A percentile compares a stretch with the other conserved stretches of the same genome.
Conservation (phyloP, 2,329 filamentous ascomycete species). For the Cladosporium sp. region DNA sequence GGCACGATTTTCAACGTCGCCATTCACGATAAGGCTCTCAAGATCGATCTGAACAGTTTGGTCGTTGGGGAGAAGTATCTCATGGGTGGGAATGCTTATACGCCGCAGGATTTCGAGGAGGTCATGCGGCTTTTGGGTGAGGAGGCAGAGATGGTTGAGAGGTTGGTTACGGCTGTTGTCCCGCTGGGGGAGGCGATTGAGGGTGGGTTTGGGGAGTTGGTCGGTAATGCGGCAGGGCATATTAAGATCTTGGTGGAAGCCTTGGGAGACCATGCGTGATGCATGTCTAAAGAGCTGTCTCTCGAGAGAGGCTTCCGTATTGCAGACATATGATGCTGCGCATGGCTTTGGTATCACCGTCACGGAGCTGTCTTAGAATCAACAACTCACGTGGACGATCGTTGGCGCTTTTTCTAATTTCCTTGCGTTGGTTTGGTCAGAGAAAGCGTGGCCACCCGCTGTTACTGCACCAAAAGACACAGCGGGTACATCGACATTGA, state of each 20-base stretch:
- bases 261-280: too few species aligned
- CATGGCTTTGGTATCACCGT: too few species aligned
- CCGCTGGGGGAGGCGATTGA: constrained; percentile 16
- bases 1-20: constrained; percentile 21
- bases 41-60: constrained; percentile 17
- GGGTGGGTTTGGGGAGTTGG: constrained; percentile 17
- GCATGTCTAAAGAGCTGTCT: too few species aligned
- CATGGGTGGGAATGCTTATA: constrained; percentile 17
- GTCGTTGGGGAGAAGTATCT: constrained; percentile 16
- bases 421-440: too few species aligned
- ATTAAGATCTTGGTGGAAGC: constrained; percentile 18
- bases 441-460: too few species aligned
- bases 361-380: too few species aligned
- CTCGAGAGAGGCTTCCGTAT: too few species aligned
- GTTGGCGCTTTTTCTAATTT: too few species aligned
- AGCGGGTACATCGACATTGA: too few species aligned
- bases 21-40: constrained; percentile 18
- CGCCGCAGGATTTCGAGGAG: constrained; percentile 16
- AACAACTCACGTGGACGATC: too few species aligned
- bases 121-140: constrained; percentile 13
- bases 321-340: too few species aligned
- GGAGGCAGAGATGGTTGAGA: constrained; percentile 10
- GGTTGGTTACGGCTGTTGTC: constrained; percentile 17
- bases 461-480: too few species aligned
- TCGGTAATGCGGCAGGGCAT: constrained; percentile 17